Base-by-base conservation (phyloP, 129 eudicot species). In the Deinandra increscens region DNA sequence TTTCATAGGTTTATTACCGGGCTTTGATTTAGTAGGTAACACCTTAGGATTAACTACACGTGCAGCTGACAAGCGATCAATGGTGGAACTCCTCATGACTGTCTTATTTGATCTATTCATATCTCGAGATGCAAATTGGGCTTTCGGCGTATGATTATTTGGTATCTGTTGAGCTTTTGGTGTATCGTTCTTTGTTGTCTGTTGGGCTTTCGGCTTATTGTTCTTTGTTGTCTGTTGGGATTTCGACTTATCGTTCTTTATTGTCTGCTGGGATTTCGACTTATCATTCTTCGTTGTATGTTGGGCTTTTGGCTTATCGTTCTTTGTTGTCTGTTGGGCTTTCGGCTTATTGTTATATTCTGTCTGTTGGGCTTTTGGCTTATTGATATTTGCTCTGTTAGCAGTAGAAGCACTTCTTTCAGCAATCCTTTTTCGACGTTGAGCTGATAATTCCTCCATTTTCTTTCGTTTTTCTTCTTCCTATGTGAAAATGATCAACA, bases 391-490 rank as follows among this genome's bases (percentile, higher is more conserved):
- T 60, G 50, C 41, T 13, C 74, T 78, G 55, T 67, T 81, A 3
- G 79, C 19, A n/a, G 70, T 75, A n/a, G 70, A 58, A 60, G 79
- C 83, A 81, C 89, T 88, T 84, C 95, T 86, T 86, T 88, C 98
- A 29, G 95, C 89, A 10, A 91, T 91, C 71, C 91, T 73, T 72
- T 82, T 91, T 75, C 84, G 91, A 5, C 96, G 85, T 76, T 78
- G 89, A 72, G 68, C 22, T 42, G 55, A 48, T 48, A 88, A 29
- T 81, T 91, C 91, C 79, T 91, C 98, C 81, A 67, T 78, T 79
- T 61, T 88, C 91, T 83, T 91, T 76, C 91, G 72, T 66, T 78
- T 84, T 79, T 88, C 95, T 75, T 86, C 96, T 46, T 91, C 98
- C 96, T 91, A 67, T 23, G 14, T 7, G 66, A 50, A 15, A 69